Conservation (phyloP, 352 stramenopile genomes). For the Globisporangium polare region DNA sequence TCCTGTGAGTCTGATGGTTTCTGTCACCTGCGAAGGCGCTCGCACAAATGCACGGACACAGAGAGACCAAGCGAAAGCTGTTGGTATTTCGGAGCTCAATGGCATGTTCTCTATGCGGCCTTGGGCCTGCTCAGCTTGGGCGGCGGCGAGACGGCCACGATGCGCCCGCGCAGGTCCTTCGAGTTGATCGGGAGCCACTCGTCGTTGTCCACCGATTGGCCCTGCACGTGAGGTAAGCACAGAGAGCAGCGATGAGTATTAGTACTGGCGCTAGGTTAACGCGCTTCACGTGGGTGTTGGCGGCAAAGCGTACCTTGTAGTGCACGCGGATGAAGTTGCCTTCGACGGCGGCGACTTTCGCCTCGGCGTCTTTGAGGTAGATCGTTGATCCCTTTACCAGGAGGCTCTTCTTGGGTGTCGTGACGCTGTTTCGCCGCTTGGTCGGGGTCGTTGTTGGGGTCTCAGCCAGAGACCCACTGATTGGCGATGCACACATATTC, state of each 20-base stretch:
- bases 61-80: no score
- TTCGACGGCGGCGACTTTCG: constrained; percentile 59
- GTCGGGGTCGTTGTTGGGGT: constrained; percentile 21
- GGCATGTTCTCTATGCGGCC: constrained; percentile 1
- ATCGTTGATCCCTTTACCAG: constrained; percentile 66
- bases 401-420: constrained; percentile 32
- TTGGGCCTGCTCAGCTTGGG: constrained; percentile 17
- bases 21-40: no score
- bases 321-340: constrained; percentile 75
- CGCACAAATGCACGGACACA: no score
- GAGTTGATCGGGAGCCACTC: constrained; percentile 63
- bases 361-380: constrained; percentile 61
- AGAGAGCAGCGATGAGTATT: no score
- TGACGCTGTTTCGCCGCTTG: constrained; percentile 20
- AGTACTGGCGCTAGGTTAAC: no score
- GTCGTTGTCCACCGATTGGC: constrained; percentile 58
- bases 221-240: constrained; percentile 18
- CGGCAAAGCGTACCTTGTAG: constrained; percentile 54
- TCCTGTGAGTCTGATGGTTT: no score
- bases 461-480: constrained; percentile 8
- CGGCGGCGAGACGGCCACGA: constrained; percentile 34
- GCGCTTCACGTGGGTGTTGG: no score
- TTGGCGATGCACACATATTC: constrained; percentile 10
- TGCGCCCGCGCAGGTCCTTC: constrained; percentile 38
- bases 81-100: not conserved